phyloP scores from a whole-genome alignment of 179 eudicot genomes.

The Sideroxylon spinosum region DNA sequence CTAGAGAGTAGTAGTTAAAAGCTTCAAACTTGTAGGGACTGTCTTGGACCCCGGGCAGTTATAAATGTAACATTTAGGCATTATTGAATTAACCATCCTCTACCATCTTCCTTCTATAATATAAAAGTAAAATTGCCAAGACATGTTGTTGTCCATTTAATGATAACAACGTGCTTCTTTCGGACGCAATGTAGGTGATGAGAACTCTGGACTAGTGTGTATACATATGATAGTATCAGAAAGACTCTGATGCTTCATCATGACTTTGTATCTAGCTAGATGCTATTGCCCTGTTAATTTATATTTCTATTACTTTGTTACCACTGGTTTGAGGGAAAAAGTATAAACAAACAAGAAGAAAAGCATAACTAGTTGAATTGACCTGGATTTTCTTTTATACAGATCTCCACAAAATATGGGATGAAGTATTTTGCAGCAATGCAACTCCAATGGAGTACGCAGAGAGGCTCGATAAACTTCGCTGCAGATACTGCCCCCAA shows the following conservation, averaged over 20 bases:
- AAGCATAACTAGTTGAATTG: not conserved
- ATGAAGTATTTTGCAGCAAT: conserved; percentile 57
- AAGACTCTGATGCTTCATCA: not conserved
- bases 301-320: too few relatives aligned
- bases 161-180: too few relatives aligned
- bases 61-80: not conserved
- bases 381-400: conserved; percentile 17
- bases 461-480: conserved; percentile 49
- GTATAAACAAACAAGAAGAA: not conserved
- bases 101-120: not conserved
- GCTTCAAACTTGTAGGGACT: not conserved
- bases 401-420: conserved; percentile 70
- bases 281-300: not conserved
- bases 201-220: not conserved
- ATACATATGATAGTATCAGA: not conserved
- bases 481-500: conserved; percentile 43
- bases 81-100: not conserved
- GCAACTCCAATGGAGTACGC: conserved; percentile 47
- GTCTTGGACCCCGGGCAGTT: not conserved
- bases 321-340: not conserved
- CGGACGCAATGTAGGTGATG: not conserved
- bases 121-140: not conserved
- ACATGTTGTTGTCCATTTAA: too few relatives aligned
- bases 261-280: not conserved
- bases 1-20: not conserved